Base-by-base conservation (phyloP, 2,329 filamentous ascomycete genomes). In the Claviceps fusiformis region DNA sequence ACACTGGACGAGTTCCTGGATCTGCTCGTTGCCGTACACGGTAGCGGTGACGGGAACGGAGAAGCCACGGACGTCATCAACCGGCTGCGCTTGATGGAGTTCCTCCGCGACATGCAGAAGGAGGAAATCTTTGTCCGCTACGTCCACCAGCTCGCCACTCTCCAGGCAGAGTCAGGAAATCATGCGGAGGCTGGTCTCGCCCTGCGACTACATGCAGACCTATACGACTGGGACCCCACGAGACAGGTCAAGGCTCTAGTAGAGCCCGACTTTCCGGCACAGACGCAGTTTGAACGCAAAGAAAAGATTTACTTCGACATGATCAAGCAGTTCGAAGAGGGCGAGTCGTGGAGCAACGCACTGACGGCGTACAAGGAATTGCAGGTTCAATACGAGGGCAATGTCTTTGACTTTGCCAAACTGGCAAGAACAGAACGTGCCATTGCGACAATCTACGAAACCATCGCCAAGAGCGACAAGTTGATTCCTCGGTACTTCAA, bases 101-200 rank as follows among this genome's bases (percentile, higher is more conserved):
- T 96, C 70, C 78, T 97, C 62, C 87, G 90, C 60, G 90, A 96
- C 65, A 95, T 96, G 86, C 88, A 95, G 61, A 95, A 95, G 65
- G 90, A 95, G 67, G 91, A 96, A 64, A 95, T 96, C 56, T 97
- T 95, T 68, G 87, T 95, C 60, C 86, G 90, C 60, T 96, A 97
- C 64, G 91, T 97, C 15, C 92, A 97, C 66, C 90, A 96, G 68
- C 78, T 97, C 24, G 88, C 90, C 2, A 75, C 82, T 44, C 75
- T 93, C 13, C 92, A 97, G 67, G 78, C 80, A 9, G 80, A 85
- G 45, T 80, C 86, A 4, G 78, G 86, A 56, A 93, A 95, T 63
- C 82, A 85, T 59, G 87, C 89, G 0, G 91, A 96, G 70, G 92
- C 92, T 15, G 93, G 90, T 13, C 77, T 97, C 59, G 90, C 91